Evolutionary conservation across 2,329 filamentous ascomycete species (phyloP).

Genomic region (Pseudocercospora fijiensis): DNA sequence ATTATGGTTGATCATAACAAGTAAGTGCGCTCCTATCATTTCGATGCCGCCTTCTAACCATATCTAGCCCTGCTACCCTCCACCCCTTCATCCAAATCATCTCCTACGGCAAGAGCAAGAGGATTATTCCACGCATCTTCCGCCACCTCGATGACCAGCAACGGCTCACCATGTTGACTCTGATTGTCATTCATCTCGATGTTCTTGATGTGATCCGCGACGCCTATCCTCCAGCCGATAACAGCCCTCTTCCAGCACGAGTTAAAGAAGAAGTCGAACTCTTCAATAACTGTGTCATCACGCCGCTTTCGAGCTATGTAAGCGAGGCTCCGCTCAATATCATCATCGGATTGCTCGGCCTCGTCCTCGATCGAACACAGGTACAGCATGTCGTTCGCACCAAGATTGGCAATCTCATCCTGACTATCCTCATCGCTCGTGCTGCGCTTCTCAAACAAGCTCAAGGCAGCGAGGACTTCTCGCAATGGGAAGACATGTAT

Average conservation of each 20-base stretch:
- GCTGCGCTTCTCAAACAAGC: conserved; percentile 84
- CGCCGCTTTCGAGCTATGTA: conserved; percentile 83
- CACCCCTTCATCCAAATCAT: conserved; percentile 97
- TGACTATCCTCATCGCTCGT: conserved; percentile 91
- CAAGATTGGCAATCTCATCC: conserved; percentile 80
- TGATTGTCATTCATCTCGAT: conserved; percentile 92
- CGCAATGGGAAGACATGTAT: conserved; percentile 80
- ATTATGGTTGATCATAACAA: conserved; percentile 76
- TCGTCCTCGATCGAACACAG: conserved; percentile 79
- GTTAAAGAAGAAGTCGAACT: conserved; percentile 90
- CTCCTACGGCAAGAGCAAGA: conserved; percentile 93
- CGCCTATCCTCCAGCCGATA: conserved; percentile 68
- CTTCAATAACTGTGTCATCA: conserved; percentile 85
- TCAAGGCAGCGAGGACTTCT: conserved; percentile 66
- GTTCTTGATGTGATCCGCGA: conserved; percentile 84
- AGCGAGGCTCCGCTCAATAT: conserved; percentile 89
- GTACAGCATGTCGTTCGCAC: conserved; percentile 82
- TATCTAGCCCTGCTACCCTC: conserved; percentile 60
- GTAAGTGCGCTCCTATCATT: conserved; percentile 38
- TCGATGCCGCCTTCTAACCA: conserved; percentile 13
- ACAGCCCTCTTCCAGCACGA: conserved; percentile 68
- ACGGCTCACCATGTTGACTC: conserved; percentile 89
- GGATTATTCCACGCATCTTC: conserved; percentile 91
- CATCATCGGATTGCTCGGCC: conserved; percentile 81
- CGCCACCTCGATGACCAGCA: conserved; percentile 89